These are phyloP conservation scores for Aspergillus pseudotamarii DNA, from an alignment of 2,329 filamentous ascomycete species.

Conservation along the genomic window DNA sequence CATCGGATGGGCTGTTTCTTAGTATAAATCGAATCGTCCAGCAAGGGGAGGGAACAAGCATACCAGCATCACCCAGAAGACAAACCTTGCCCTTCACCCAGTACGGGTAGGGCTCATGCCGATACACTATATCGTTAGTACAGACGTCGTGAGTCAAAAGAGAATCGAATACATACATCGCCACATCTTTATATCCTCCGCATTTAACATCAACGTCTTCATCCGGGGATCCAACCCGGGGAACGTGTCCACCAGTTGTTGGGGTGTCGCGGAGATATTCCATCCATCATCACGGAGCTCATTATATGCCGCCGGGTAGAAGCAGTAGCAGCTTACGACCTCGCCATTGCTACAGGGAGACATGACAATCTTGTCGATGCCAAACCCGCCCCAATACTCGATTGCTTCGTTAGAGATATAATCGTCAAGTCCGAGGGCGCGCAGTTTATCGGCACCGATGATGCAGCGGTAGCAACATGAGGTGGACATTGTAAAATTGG, in stretches of 20 bases:
- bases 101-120: conserved; percentile 31
- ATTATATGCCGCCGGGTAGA: conserved; percentile 31
- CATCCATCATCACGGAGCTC: conserved; percentile 29
- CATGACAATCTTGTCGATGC: conserved; percentile 45
- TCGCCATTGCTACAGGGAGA: conserved; percentile 43
- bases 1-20: conserved; percentile 33
- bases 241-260: conserved; percentile 28
- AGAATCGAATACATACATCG: conserved; percentile 15
- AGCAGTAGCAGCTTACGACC: conserved; percentile 45
- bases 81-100: conserved; percentile 32
- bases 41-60: background rate
- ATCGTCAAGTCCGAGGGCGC: conserved; percentile 29
- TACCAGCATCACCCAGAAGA: conserved; percentile 34
- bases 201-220: conserved; percentile 25
- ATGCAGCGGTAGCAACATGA: conserved; percentile 40
- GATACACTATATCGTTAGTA: conserved; percentile 21
- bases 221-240: conserved; percentile 25
- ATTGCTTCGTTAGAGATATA: conserved; percentile 37
- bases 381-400: conserved; percentile 39
- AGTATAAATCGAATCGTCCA: background rate
- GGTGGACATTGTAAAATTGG: conserved; percentile 36
- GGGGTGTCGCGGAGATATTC: conserved; percentile 24
- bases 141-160: background rate
- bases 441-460: conserved; percentile 28
- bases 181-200: conserved; percentile 32